Base-by-base conservation (phyloP, 306 rosid species). In the Sicyos baderoa region DNA sequence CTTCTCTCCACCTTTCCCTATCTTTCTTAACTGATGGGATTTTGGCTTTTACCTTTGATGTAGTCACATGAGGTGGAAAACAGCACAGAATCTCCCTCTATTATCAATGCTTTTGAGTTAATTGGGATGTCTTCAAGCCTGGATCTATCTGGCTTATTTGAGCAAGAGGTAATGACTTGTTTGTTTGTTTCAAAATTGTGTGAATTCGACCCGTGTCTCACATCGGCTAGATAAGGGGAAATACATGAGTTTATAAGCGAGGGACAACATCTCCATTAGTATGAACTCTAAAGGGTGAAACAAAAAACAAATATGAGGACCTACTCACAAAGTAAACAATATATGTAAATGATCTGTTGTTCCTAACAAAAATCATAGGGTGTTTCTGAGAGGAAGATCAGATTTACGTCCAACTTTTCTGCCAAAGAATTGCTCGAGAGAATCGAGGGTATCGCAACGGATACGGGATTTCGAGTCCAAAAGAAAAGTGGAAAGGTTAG, bases 121-220 rank as follows among this genome's bases (percentile, higher is more conserved):
- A 94, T 94, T 74, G 99, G 99, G 71, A 94, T 94, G 99, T 94
- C 97, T 51, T 88, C 96, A 1, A 81, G 86, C 80, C 70, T 94
- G 44, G 99, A 94, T 81, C 95, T 94, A 75, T 94, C 99, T 25
- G 97, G 97, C 54, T 84, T 94, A 79, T 94, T 94, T 76, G 99
- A 94, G 85, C 80, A 81, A 74, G 99, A 94, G 96, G 99, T 89
- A 78, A 79, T 66, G 37, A 54, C 14, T 22, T n/a, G 44, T 9
- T 22, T 67, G 35, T 10, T 49, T 49, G 13, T 45, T 15, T 47
- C 13, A 21, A 7, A 66, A 9, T 25, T 14, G 45, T 40, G 45
- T 40, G 45, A 40, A 40, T 40, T 40, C 45, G 45, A 40, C 45
- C 11, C 11, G 2, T 40, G 45, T 40, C 12, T 12, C 45, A 40